phyloP scores from a whole-genome alignment of 2,329 filamentous ascomycete species.

The Aspergillus pseudoviridinutans region DNA sequence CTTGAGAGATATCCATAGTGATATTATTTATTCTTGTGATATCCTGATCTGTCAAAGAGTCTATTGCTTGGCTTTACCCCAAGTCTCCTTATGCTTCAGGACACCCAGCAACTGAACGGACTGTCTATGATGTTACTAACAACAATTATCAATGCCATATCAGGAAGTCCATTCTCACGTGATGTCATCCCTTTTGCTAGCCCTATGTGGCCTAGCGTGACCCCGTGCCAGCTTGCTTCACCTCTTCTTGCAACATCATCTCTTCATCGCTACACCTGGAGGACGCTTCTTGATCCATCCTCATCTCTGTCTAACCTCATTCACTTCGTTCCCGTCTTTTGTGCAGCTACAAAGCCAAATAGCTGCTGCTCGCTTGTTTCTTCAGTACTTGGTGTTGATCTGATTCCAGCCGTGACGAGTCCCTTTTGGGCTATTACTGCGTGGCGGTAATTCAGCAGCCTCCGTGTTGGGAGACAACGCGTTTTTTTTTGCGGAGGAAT shows the following conservation, averaged over 20 bases:
- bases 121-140: background rate
- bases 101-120: background rate
- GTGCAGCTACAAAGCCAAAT: background rate
- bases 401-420: background rate
- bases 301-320: conserved; percentile 4
- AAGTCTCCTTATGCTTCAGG: background rate
- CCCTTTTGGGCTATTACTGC: background rate
- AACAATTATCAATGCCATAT: background rate
- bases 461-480: background rate
- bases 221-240: conserved; percentile 16
- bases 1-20: conserved; percentile 29
- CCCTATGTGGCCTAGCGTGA: conserved; percentile 19
- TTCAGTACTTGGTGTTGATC: background rate
- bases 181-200: conserved; percentile 1
- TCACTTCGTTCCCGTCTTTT: conserved; percentile 5
- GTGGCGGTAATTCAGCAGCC: background rate
- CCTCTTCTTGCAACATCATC: conserved; percentile 20
- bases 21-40: background rate
- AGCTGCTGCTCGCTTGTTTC: background rate
- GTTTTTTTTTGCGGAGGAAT: background rate
- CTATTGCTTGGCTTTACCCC: background rate
- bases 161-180: conserved; percentile 8
- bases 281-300: conserved; percentile 6
- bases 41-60: background rate
- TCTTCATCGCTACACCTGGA: conserved; percentile 12